Base-by-base conservation (phyloP, 345 rosid genomes). In the Eucalyptus leucophloia region DNA sequence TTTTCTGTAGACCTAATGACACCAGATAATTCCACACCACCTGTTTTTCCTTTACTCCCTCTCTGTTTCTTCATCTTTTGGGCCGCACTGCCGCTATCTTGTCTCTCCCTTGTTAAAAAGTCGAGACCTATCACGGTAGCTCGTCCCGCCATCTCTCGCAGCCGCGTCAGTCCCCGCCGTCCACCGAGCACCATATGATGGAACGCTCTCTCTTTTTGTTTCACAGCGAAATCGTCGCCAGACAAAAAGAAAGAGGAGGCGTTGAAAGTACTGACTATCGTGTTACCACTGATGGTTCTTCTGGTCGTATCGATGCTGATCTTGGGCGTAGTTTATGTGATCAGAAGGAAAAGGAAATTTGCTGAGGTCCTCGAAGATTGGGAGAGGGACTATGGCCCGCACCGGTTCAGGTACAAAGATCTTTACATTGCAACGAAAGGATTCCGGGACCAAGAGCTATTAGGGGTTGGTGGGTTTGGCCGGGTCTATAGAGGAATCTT, bases 401-500 rank as follows among this genome's bases (percentile, higher is more conserved):
- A 94, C 21, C 90, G 98, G 82, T 97, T 93, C 90, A 91, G 92
- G 49, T 96, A 89, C 94, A 95, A 94, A 83, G 96, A 97, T 88
- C 92, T 97, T 26, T 95, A 96, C 32, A 80, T 88, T n/a, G 97
- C 98, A 5, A 95, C 99, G 0, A 95, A 92, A 90, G 98, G 97
- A 8, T 97, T 97, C 53, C 93, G 88, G 83, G 95, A 95, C n/a
- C 94, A 90, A 72, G 97, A 93, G 65, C 67, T 95, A n/a, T 49
- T 97, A 49, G 99, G 99, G 2, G 40, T 62, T 1, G 98, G 99
- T 1, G 98, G 99, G 67, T 96, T 96, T 26, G 98, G 99, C 4
- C 88, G 90, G 37, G 99, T 97, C 14, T 97, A 95, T 50, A 92
- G 89, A 93, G 97, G 99, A 13, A 80, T 90, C 8, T 81, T 97